Base-by-base conservation (phyloP, 257 asterid species). In the Primulina tabacum region DNA sequence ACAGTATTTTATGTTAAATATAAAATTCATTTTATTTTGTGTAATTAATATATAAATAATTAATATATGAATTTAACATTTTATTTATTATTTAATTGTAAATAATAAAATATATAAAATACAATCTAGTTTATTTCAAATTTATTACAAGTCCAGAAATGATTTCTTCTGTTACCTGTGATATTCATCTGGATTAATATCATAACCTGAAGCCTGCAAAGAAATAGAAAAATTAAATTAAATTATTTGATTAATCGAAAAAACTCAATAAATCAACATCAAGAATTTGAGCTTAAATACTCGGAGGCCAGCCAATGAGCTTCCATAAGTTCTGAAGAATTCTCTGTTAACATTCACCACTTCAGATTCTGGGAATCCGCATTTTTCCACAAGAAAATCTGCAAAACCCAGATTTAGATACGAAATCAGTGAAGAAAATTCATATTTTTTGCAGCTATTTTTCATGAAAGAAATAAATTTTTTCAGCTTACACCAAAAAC, bases 271-370 rank as follows among this genome's bases (percentile, higher is more conserved):
- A 16, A 58, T 0, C 9, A 63, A 52, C 8, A 30, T 57, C 0
- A 62, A 17, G 8, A 65, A 6, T 2, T 69, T 24, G 18, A n/a
- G 50, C 37, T 26, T 52, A 80, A 72, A 80, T 88, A 92, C 98
- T 43, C 97, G 84, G 65, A 92, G 89, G 62, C 97, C 98, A 71
- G 96, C 96, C 67, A 92, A 86, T 52, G 98, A 83, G 80, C 98
- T 92, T 62, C 97, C 98, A 35, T 92, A 87, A 69, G 86, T 85
- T 70, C 70, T 84, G 79, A 92, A 92, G 72, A 92, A 90, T 82
- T 92, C 86, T 52, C 85, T 71, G 71, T 95, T 90, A 61, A 92
- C 77, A 47, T 76, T 71, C 0, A 88, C 84, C 55, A 92, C 98
- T 79, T 88, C 87, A 0, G 90, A 73, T 40, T 75, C 87, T 4